phyloP scores from a whole-genome alignment of 768 basidiomycete species.

The Daedalea quercina region DNA sequence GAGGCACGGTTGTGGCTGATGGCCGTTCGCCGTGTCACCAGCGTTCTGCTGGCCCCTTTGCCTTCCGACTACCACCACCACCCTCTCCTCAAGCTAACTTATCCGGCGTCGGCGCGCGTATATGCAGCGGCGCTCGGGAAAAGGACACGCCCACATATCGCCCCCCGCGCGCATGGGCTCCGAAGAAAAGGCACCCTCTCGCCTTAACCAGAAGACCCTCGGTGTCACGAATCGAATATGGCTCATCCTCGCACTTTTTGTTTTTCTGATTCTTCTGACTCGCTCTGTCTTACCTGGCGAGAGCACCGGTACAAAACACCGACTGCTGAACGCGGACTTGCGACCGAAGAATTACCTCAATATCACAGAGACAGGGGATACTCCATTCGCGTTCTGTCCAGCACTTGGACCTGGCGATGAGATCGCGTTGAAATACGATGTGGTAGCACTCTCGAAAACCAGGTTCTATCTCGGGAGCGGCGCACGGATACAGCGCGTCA shows the following conservation, averaged over 20 bases:
- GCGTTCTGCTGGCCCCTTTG: background rate
- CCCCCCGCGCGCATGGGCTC: constrained; percentile 41
- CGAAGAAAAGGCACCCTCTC: constrained; percentile 41
- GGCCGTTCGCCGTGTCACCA: background rate
- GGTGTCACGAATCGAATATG: constrained; percentile 68
- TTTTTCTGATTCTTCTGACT: constrained; percentile 49
- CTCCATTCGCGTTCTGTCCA: constrained; percentile 91
- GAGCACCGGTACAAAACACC: constrained; percentile 20
- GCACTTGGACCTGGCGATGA: constrained; percentile 77
- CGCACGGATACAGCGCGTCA: constrained; percentile 71
- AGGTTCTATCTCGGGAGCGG: constrained; percentile 76
- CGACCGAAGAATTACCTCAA: constrained; percentile 84
- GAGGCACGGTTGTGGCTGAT: background rate
- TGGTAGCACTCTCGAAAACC: constrained; percentile 64
- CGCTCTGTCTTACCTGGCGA: constrained; percentile 45
- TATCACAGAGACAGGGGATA: constrained; percentile 37
- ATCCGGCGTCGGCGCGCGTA: constrained; percentile 8
- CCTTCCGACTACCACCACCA: constrained; percentile 5
- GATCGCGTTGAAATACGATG: constrained; percentile 74
- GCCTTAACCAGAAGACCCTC: constrained; percentile 48
- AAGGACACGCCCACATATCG: constrained; percentile 52
- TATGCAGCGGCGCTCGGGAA: constrained; percentile 58
- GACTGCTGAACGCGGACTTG: constrained; percentile 32
- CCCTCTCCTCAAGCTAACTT: constrained; percentile 4
- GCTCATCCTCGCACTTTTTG: constrained; percentile 47